Evolutionary conservation across 75 land plant species (phyloP), one percentile per base, ranked within the genome.

Genomic region (Pinus tabuliformis): DNA sequence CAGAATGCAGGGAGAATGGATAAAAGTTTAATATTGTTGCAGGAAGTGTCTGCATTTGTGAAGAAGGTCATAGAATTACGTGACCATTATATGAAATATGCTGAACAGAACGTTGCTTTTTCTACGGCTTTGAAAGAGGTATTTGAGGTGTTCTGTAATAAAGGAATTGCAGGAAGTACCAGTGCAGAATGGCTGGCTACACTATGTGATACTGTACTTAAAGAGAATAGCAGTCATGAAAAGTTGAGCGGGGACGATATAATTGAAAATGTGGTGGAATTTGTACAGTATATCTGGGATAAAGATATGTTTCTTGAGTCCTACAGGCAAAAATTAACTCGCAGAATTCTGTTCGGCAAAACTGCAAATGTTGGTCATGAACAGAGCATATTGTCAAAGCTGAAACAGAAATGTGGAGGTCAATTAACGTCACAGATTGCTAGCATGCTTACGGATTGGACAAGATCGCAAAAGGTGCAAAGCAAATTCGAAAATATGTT

Each of bases 251-350:
- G 5, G 78, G 98, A 95, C n/a, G 92, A 93, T 45, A 90, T 92
- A 3, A 88, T 93, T 68, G 96, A 93, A 58, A 95, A 95, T 91
- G 96, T 91, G 9, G 92, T 91, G 22, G 91, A 89, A 78, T 82
- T 95, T 76, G 90, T 96, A 70, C 87, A 89, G 14, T 96, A 90
- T 79, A 88, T 91, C 70, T 86, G 92, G 80, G 99, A 95, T 59
- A 92, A 95, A 70, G 95, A 95, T 75, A 79, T 92, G 21, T 95
- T 95, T 89, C 95, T 95, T n/a, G 95, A 95, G 59, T 95, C 92
- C 62, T 92, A 92, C 72, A 92, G 95, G 93, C 86, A 80, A 70
- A 18, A 42, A 16, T 14, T 64, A 9, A 22, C 24, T 2, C 2
- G 9, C 14, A 39, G n/a, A n/a, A 17, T 33, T 22, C 49, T 64